phyloP scores from a whole-genome alignment of 495 filamentous ascomycete species.

The Penicillium dipodomyicola region DNA sequence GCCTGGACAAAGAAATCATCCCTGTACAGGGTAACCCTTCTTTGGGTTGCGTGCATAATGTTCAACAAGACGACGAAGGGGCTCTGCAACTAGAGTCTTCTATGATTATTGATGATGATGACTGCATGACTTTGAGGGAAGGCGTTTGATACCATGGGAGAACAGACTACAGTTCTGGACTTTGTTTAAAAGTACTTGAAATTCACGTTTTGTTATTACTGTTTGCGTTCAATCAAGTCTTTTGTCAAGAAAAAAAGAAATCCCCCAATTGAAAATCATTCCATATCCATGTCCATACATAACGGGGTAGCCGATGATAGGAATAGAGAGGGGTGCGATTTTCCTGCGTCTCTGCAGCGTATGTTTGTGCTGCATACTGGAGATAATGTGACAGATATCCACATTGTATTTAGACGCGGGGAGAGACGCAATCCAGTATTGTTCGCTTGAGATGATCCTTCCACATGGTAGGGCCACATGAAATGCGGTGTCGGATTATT shows the following conservation, averaged over 20 bases:
- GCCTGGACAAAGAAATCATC: background rate
- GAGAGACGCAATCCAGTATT: background rate
- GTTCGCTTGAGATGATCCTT: constrained; percentile 4
- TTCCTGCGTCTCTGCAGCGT: background rate
- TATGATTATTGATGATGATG: constrained; percentile 20
- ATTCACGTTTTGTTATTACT: constrained; percentile 2
- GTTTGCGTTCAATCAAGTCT: constrained; percentile 1
- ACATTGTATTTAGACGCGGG: background rate
- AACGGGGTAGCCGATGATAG: background rate
- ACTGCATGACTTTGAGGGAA: constrained; percentile 5
- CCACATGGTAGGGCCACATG: background rate
- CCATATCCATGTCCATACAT: background rate
- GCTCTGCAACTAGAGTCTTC: constrained; percentile 2
- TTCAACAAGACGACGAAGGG: background rate
- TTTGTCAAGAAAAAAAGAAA: background rate
- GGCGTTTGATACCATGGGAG: constrained; percentile 8
- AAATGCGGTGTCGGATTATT: background rate
- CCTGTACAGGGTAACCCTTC: background rate
- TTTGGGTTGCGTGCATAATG: background rate
- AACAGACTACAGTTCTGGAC: background rate
- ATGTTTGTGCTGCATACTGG: constrained; percentile 1
- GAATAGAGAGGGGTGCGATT: background rate
- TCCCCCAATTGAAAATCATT: background rate
- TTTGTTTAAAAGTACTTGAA: constrained; percentile 1
- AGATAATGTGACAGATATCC: background rate